Conservation (phyloP, 2,329 filamentous ascomycete species). For the Penicillium sp. region DNA sequence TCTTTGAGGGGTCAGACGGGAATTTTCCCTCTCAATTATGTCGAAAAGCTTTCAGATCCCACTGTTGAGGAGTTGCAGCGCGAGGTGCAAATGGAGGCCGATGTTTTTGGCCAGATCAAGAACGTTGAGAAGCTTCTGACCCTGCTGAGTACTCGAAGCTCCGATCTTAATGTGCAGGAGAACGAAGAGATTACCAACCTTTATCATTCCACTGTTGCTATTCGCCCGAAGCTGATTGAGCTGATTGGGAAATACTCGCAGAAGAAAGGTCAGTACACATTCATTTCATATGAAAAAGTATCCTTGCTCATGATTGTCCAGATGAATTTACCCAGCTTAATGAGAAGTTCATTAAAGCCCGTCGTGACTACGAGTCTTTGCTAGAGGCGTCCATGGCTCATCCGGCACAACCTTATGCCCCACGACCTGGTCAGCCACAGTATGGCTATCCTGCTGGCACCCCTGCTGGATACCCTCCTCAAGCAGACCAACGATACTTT, state of each 20-base stretch:
- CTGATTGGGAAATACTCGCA: slow-evolving; percentile 98
- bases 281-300: neutral
- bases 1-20: slow-evolving; percentile 91
- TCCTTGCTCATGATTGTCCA: slow-evolving; percentile 39
- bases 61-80: slow-evolving; percentile 91
- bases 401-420: slow-evolving; percentile 75
- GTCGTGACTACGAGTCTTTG: slow-evolving; percentile 93
- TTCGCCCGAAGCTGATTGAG: slow-evolving; percentile 95
- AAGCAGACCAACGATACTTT: slow-evolving; percentile 69
- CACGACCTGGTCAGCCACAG: slow-evolving; percentile 48
- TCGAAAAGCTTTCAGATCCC: slow-evolving; percentile 94
- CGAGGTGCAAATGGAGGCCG: slow-evolving; percentile 91
- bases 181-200: slow-evolving; percentile 92
- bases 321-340: slow-evolving; percentile 98
- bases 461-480: slow-evolving; percentile 37
- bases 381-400: slow-evolving; percentile 96
- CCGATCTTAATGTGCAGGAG: slow-evolving; percentile 78
- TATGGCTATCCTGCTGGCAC: slow-evolving; percentile 35
- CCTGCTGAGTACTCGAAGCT: slow-evolving; percentile 81
- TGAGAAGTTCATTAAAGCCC: slow-evolving; percentile 98
- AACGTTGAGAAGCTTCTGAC: slow-evolving; percentile 83
- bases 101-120: slow-evolving; percentile 74
- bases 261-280: slow-evolving; percentile 77
- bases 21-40: slow-evolving; percentile 98
- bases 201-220: slow-evolving; percentile 91